phyloP scores from a whole-genome alignment of 805 yeast species.

The Barnettozyma wickerhamii region DNA sequence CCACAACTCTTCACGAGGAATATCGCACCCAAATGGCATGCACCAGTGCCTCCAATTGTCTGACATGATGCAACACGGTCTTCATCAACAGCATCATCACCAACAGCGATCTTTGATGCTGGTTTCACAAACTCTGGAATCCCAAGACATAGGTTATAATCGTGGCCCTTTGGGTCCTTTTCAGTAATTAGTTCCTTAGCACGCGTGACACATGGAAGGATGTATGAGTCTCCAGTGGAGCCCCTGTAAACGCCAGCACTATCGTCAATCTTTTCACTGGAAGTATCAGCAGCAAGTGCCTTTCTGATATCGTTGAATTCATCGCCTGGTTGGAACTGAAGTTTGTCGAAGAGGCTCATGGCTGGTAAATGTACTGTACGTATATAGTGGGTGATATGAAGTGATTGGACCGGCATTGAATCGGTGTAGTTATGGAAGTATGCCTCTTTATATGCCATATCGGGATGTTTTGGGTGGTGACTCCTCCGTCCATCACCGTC shows the following conservation, averaged over 20 bases:
- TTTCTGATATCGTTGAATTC: constrained; percentile 1
- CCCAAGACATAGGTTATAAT: neutral
- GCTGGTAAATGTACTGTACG: too few species aligned
- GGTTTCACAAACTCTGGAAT: neutral
- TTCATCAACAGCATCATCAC: constrained; percentile 13
- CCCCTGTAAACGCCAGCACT: constrained; percentile 1
- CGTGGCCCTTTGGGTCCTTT: neutral
- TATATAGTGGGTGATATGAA: too few species aligned
- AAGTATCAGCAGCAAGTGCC: neutral
- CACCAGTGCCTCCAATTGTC: constrained; percentile 84
- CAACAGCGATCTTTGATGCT: neutral
- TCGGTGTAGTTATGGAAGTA: too few species aligned
- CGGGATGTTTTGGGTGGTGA: too few species aligned
- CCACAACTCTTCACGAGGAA: constrained; percentile 29
- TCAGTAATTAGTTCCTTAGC: neutral
- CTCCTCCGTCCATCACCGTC: too few species aligned
- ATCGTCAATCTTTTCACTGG: neutral
- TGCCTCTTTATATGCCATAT: too few species aligned
- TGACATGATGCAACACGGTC: constrained; percentile 58
- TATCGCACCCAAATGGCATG: constrained; percentile 77
- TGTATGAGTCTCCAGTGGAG: neutral
- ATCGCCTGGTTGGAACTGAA: neutral
- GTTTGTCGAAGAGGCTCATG: neutral
- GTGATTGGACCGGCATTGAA: too few species aligned
- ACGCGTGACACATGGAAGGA: neutral